phyloP scores from a whole-genome alignment of 2,329 filamentous ascomycete genomes.

The Phialophora tarda region DNA sequence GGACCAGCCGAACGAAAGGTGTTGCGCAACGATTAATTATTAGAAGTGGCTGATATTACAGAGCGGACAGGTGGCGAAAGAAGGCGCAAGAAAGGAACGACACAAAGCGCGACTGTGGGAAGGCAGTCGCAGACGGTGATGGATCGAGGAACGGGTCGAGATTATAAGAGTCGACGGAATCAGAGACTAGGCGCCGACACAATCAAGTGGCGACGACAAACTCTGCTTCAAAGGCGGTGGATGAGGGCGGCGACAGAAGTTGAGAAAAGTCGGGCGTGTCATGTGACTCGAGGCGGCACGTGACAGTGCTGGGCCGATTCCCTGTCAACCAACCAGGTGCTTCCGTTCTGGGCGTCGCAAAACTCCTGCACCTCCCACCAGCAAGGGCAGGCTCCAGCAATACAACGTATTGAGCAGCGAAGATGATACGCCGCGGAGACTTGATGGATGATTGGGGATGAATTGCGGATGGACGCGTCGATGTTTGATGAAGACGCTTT shows the following conservation, averaged over 20 bases:
- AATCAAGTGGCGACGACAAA: slow-evolving; percentile 40
- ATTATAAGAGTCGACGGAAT: slow-evolving; percentile 7
- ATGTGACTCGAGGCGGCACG: slow-evolving; percentile 13
- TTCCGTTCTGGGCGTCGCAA: slow-evolving; percentile 2
- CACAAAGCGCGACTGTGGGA: slow-evolving; percentile 22
- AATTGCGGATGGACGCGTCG: background rate
- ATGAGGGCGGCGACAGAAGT: slow-evolving; percentile 12
- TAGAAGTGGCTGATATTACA: slow-evolving; percentile 29
- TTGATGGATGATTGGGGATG: background rate
- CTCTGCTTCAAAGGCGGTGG: slow-evolving; percentile 7
- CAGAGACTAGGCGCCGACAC: slow-evolving; percentile 31
- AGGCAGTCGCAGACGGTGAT: slow-evolving; percentile 11
- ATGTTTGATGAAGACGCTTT: background rate
- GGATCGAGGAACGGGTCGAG: slow-evolving; percentile 5
- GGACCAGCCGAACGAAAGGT: slow-evolving; percentile 34
- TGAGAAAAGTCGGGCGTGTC: slow-evolving; percentile 13
- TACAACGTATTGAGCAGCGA: background rate
- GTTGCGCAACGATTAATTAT: slow-evolving; percentile 29
- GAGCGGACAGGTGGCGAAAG: slow-evolving; percentile 26
- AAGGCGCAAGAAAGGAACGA: slow-evolving; percentile 22
- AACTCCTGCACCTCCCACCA: background rate
- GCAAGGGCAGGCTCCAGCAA: background rate
- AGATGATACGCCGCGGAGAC: background rate
- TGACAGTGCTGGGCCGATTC: background rate
- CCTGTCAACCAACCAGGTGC: slow-evolving; percentile 1